A percentile compares a stretch with the other conserved stretches of the same genome.
phyloP scores from a whole-genome alignment of 495 filamentous ascomycete genomes.

The Articulospora tetracladia region DNA sequence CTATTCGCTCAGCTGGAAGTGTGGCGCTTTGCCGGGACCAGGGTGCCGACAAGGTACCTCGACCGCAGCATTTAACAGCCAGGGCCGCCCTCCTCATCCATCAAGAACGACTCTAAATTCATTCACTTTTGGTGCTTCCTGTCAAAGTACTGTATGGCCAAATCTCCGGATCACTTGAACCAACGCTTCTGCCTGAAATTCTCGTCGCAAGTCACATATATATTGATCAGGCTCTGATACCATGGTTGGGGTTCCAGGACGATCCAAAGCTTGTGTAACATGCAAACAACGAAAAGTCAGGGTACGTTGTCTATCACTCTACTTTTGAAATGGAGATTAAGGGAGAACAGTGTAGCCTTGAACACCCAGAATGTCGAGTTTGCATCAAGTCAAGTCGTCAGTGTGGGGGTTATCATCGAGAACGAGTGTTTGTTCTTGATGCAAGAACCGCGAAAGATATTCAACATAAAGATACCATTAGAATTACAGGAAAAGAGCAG shows the following conservation, averaged over 20 bases:
- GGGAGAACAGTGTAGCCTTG: constrained; percentile 31
- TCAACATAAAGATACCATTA: not conserved
- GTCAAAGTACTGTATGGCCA: too few species aligned
- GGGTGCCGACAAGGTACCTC: not conserved
- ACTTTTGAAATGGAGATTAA: constrained; percentile 1
- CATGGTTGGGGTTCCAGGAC: constrained; percentile 45
- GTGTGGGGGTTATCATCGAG: constrained; percentile 35
- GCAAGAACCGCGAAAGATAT: constrained; percentile 7
- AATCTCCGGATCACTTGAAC: not conserved
- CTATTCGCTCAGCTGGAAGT: not conserved
- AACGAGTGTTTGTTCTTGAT: constrained; percentile 31
- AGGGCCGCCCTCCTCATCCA: not conserved
- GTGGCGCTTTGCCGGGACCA: not conserved
- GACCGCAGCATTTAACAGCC: not conserved
- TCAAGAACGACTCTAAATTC: not conserved
- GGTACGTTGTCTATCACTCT: constrained; percentile 21
- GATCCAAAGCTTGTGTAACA: constrained; percentile 43
- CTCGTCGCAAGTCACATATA: too few species aligned
- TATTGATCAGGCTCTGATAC: not conserved
- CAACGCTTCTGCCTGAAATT: too few species aligned
- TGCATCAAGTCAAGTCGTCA: constrained; percentile 34
- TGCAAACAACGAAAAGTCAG: constrained; percentile 39
- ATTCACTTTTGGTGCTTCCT: not conserved
- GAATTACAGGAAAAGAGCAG: not conserved
- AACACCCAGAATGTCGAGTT: constrained; percentile 32